phyloP scores from a whole-genome alignment of 2,329 filamentous ascomycete genomes.

The Hymenoscyphus occultus region DNA sequence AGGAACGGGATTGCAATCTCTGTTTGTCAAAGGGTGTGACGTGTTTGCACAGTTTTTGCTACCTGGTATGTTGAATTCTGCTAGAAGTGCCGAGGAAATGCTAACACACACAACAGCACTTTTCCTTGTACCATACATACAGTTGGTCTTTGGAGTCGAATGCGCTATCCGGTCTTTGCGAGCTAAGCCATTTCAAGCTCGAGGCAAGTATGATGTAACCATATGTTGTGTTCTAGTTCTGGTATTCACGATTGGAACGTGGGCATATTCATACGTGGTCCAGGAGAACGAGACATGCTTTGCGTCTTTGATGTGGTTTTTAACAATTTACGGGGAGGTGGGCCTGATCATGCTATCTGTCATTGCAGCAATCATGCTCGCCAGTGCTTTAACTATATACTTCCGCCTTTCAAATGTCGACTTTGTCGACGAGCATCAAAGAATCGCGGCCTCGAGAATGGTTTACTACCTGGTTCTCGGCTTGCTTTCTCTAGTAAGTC shows the following conservation, averaged over 20 bases:
- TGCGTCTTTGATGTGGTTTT: slow-evolving; percentile 65
- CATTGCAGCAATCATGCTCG: slow-evolving; percentile 49
- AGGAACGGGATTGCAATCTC: slow-evolving; percentile 50
- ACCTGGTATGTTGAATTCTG: slow-evolving; percentile 47
- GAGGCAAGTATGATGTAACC: slow-evolving; percentile 57
- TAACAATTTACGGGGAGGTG: slow-evolving; percentile 57
- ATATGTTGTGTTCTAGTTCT: slow-evolving; percentile 54
- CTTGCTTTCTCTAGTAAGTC: slow-evolving; percentile 55
- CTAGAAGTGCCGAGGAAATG: background rate
- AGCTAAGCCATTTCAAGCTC: slow-evolving; percentile 53
- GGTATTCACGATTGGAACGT: slow-evolving; percentile 52
- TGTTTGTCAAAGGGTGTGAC: slow-evolving; percentile 52
- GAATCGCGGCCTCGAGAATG: slow-evolving; percentile 65
- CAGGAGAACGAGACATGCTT: slow-evolving; percentile 60
- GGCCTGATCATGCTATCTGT: slow-evolving; percentile 53
- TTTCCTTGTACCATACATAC: slow-evolving; percentile 64
- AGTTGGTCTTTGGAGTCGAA: slow-evolving; percentile 64
- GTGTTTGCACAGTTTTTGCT: slow-evolving; percentile 56
- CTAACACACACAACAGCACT: slow-evolving; percentile 49
- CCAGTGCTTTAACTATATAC: slow-evolving; percentile 53
- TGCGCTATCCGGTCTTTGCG: slow-evolving; percentile 54
- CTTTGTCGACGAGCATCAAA: slow-evolving; percentile 55
- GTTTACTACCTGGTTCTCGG: slow-evolving; percentile 60
- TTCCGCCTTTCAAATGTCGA: slow-evolving; percentile 53
- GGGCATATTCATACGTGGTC: slow-evolving; percentile 55